Evolutionary conservation across 2,329 filamentous ascomycete species (phyloP), one percentile per base, ranked within the genome.

Genomic region (Magnaporthiopsis rhizophila): DNA sequence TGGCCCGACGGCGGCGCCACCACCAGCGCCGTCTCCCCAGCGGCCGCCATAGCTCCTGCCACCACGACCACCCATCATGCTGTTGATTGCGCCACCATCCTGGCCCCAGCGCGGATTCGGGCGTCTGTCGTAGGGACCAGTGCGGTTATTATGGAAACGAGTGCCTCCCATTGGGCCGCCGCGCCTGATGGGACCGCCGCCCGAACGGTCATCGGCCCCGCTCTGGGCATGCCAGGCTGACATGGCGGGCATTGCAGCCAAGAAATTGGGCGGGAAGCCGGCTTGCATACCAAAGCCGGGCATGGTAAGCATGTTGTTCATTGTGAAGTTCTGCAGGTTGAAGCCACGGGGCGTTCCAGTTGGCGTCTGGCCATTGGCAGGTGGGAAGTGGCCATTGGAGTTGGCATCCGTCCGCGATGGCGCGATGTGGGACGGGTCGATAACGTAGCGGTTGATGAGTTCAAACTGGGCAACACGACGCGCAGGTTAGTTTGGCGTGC

Each of bases 391-490:
- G 1, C 94, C 94, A 71, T 97, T 97, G 70, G 90, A 96, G 73
- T 96, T 97, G 53, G 93, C 90, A 78, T 99, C 92, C 24, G 93
- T 95, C 65, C 94, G 86, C 13, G 93, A 96, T 1, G 95, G 92
- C 50, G 92, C 92, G 74, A 99, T 97, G 71, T 97, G 94, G 13
- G 94, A 88, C 57, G 95, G 95, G 72, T 99, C 95, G 59, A 97
- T 82, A 38, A 97, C 92, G 72, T 99, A 99, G 36, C 89, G 87
- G 73, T 99, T 99, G 72, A 99, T 90, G 21, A 98, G 86, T 65
- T 90, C 85, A 70, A 97, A 88, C 92, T 96, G 71, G 30, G 30
- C 30, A 30, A 30, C 28, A 38, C 64, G 30, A 24, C 12, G 32
- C 21, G 11, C 24, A 63, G 18, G 15, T 63, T 18, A 64, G 59